A percentile compares a stretch with the other conserved stretches of the same genome.
Evolutionary conservation across 768 basidiomycete genomes (phyloP).

Genomic region (Hemileccinum impolitum): DNA sequence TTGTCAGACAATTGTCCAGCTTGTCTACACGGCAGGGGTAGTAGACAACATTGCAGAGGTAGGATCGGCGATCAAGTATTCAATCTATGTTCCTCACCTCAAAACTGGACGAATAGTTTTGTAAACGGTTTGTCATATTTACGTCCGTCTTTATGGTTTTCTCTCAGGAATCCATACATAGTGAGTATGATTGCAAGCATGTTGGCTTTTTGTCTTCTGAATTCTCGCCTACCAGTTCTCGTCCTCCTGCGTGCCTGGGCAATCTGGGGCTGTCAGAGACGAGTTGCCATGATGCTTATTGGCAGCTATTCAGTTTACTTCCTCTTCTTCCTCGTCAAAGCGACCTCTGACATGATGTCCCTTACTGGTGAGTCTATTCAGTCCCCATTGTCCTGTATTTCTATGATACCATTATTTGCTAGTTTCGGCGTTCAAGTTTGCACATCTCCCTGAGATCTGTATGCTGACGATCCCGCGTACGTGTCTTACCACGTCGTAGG

Average conservation of each 20-base stretch:
- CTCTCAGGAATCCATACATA: slow-evolving; percentile 12
- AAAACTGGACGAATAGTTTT: slow-evolving; percentile 4
- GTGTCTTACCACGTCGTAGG: not conserved
- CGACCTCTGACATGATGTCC: not conserved
- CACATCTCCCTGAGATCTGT: slow-evolving; percentile 2
- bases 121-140: not conserved
- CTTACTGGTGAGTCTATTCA: not conserved
- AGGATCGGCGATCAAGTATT: not conserved
- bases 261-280: slow-evolving; percentile 13
- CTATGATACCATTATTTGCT: not conserved
- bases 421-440: not conserved
- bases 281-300: not conserved
- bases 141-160: not conserved
- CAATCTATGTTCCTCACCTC: too few species aligned
- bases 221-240: slow-evolving; percentile 3
- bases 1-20: slow-evolving; percentile 5
- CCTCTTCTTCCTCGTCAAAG: not conserved
- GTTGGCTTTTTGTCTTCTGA: not conserved
- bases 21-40: slow-evolving; percentile 5
- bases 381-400: not conserved
- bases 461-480: not conserved
- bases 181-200: not conserved
- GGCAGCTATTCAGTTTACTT: slow-evolving; percentile 7
- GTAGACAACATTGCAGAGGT: not conserved
- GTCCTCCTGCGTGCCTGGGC: slow-evolving; percentile 19